These are phyloP conservation scores for Dryadomyces sulphureus DNA, from an alignment of 2,329 filamentous ascomycete species.

Conservation along the genomic window DNA sequence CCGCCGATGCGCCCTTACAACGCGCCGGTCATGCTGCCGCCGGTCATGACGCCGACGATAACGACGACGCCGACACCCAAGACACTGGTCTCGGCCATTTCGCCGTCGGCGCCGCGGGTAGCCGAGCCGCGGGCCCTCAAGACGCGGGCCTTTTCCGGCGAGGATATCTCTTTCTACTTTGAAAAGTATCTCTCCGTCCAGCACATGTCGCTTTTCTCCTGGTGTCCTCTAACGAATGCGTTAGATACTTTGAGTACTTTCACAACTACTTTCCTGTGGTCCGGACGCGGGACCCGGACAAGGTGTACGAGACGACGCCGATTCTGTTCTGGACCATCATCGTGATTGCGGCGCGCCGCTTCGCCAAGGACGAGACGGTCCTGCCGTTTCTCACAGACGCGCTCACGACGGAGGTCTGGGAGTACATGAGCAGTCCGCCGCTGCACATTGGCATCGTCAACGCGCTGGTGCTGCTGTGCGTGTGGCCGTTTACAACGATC, in stretches of 20 bases:
- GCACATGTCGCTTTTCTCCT: no score
- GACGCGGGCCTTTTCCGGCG: slow-evolving; percentile 31
- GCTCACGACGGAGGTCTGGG: slow-evolving; percentile 30
- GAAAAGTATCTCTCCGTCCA: no score
- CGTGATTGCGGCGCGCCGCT: slow-evolving; percentile 32
- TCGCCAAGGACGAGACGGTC: slow-evolving; percentile 26
- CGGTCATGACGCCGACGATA: slow-evolving; percentile 10
- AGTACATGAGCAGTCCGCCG: slow-evolving; percentile 25
- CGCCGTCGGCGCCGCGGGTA: neutral
- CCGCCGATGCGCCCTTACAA: slow-evolving; percentile 11
- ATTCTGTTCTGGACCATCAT: slow-evolving; percentile 42
- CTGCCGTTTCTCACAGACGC: slow-evolving; percentile 31
- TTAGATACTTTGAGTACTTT: slow-evolving; percentile 34
- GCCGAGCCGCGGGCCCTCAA: slow-evolving; percentile 28
- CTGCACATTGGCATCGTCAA: slow-evolving; percentile 34
- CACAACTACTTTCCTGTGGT: slow-evolving; percentile 39
- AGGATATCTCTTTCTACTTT: slow-evolving; percentile 42
- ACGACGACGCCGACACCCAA: slow-evolving; percentile 11
- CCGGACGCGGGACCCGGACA: slow-evolving; percentile 32
- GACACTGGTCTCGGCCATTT: slow-evolving; percentile 1
- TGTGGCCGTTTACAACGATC: slow-evolving; percentile 36
- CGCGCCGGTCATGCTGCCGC: slow-evolving; percentile 9
- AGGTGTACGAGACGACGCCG: slow-evolving; percentile 30
- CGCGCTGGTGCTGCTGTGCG: slow-evolving; percentile 33
- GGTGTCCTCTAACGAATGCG: neutral